Percentiles rank a stretch among this genome's conserved stretches.
phyloP scores from a whole-genome alignment of 106 monocot species.

The Acorus calamus region DNA sequence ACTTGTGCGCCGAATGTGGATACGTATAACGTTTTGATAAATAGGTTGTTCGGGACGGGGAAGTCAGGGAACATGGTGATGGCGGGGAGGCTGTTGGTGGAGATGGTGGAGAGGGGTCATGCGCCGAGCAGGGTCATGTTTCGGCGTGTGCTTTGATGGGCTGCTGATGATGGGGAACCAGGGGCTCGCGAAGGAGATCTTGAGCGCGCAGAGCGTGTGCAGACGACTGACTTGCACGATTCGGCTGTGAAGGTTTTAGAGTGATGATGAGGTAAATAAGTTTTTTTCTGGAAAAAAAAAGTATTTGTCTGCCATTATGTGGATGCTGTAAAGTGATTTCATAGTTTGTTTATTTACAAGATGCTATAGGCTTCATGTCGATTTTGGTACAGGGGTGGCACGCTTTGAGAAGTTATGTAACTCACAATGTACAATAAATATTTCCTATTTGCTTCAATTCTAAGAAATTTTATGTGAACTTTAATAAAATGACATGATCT shows the following conservation, averaged over 20 bases:
- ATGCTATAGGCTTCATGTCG: too few relatives aligned
- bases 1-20: slow-evolving; percentile 74
- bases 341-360: too few relatives aligned
- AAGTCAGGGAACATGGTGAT: slow-evolving; percentile 53
- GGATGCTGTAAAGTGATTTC: too few relatives aligned
- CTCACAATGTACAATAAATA: too few relatives aligned
- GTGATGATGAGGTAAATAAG: too few relatives aligned
- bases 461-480: too few relatives aligned
- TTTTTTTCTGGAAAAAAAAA: too few relatives aligned
- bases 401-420: too few relatives aligned
- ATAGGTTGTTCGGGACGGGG: slow-evolving; percentile 71
- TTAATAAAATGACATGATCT: too few relatives aligned
- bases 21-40: slow-evolving; percentile 70
- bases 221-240: slow-evolving; percentile 32
- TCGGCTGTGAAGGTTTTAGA: slow-evolving; percentile 24
- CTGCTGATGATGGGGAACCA: slow-evolving; percentile 78
- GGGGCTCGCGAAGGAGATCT: slow-evolving; percentile 47
- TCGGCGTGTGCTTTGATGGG: slow-evolving; percentile 75
- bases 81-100: slow-evolving; percentile 65
- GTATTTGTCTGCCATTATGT: too few relatives aligned
- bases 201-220: slow-evolving; percentile 58
- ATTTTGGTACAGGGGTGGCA: too few relatives aligned
- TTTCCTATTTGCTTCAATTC: too few relatives aligned
- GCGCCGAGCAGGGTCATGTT: slow-evolving; percentile 66
- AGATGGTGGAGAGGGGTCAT: slow-evolving; percentile 76